These are phyloP conservation scores for Eucalyptus melliodora DNA, from an alignment of 345 rosid species.

Conservation along the genomic window DNA sequence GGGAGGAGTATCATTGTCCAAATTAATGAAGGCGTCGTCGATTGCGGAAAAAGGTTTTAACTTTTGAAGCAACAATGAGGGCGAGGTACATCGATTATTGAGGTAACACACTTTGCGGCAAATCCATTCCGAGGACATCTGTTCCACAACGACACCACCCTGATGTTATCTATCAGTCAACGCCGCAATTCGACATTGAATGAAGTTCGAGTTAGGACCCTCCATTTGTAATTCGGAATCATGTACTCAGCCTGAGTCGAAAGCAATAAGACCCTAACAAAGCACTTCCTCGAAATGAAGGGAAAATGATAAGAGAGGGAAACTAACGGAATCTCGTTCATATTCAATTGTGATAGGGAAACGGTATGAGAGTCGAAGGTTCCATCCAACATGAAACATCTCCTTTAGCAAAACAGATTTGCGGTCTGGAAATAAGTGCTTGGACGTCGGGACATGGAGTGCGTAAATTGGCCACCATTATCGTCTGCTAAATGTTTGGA, in stretches of 20 bases:
- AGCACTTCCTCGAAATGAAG: background rate
- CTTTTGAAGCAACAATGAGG: background rate
- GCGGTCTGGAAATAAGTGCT: background rate
- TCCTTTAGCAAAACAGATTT: background rate
- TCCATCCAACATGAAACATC: background rate
- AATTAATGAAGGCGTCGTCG: too few species aligned
- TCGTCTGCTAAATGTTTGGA: background rate
- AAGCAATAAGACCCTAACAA: background rate
- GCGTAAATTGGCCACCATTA: background rate
- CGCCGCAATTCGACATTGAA: background rate
- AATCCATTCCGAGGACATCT: background rate
- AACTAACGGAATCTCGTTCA: background rate
- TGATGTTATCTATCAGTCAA: background rate
- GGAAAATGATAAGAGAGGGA: background rate
- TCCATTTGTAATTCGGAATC: background rate
- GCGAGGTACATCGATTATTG: background rate
- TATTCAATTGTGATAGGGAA: background rate
- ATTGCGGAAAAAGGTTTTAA: too few species aligned
- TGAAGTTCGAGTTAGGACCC: background rate
- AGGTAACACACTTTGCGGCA: background rate
- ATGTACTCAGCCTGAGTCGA: background rate
- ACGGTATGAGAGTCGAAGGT: background rate
- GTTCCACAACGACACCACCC: background rate
- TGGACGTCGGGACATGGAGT: background rate
- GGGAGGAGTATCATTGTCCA: too few species aligned